Percentiles rank a stretch among this genome's conserved stretches.
Evolutionary conservation across 208 protist species (phyloP).

Genomic region (Leishmania lainsoni): DNA sequence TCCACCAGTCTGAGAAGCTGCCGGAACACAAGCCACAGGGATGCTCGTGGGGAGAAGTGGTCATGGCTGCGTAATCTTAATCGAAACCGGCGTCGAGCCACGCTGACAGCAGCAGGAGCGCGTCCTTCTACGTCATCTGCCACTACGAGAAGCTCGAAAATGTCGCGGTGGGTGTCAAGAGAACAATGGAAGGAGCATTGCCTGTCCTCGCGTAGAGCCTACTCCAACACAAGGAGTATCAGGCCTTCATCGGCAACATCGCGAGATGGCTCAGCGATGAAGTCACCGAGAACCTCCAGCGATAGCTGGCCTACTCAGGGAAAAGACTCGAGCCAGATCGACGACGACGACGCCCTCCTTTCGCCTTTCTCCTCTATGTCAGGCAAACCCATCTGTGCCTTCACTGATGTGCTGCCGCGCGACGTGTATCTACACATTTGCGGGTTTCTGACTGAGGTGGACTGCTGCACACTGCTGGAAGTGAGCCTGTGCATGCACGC

Average conservation of each 20-base stretch:
- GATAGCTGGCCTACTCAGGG: not conserved
- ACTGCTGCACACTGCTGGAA: conserved; percentile 66
- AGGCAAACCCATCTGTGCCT: conserved; percentile 4
- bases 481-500: conserved; percentile 55
- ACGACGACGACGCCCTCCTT: conserved; percentile 5
- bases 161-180: not conserved
- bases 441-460: conserved; percentile 48
- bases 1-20: not conserved
- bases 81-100: not conserved
- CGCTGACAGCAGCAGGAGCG: not conserved
- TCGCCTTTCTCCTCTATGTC: conserved; percentile 10
- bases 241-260: conserved; percentile 3
- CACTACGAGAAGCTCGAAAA: not conserved
- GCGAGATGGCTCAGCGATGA: not conserved
- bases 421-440: conserved; percentile 61
- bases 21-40: not conserved
- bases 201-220: not conserved
- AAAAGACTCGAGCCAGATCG: not conserved
- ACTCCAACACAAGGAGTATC: not conserved
- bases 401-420: conserved; percentile 43
- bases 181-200: not conserved
- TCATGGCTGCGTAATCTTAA: not conserved
- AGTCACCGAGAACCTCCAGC: not conserved
- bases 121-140: not conserved
- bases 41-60: not conserved